phyloP scores from a whole-genome alignment of 1,284 basidiomycete species.

The Rhodotorula glutinis region DNA sequence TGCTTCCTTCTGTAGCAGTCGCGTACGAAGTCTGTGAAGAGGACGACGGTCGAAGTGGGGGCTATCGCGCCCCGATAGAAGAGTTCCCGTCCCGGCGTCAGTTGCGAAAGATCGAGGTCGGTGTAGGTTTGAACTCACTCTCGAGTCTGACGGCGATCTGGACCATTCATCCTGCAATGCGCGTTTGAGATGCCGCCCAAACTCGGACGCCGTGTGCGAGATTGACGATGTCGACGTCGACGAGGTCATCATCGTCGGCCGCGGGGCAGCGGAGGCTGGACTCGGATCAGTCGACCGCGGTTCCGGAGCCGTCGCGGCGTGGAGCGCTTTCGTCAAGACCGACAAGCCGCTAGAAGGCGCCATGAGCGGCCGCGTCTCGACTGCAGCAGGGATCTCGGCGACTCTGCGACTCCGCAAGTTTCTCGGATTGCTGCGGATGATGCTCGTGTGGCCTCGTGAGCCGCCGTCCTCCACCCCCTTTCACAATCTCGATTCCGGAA shows the following conservation, averaged over 20 bases:
- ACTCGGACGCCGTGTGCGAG: not conserved
- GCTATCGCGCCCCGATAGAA: not conserved
- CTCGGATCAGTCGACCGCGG: not conserved
- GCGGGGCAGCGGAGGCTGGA: not conserved
- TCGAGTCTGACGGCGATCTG: not conserved
- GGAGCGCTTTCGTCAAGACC: not conserved
- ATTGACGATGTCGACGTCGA: not conserved
- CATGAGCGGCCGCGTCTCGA: too few relatives aligned
- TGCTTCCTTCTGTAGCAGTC: not conserved
- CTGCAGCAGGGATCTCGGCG: too few relatives aligned
- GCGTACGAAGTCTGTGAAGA: not conserved
- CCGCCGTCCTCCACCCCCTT: too few relatives aligned
- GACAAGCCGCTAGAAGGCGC: not conserved
- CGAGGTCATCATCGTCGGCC: not conserved
- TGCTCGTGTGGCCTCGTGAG: too few relatives aligned
- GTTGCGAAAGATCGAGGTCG: too few relatives aligned
- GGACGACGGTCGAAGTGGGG: not conserved
- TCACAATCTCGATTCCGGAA: too few relatives aligned
- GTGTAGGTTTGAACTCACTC: too few relatives aligned
- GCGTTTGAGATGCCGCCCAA: not conserved
- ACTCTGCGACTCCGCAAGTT: too few relatives aligned
- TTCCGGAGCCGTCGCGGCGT: not conserved
- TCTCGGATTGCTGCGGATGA: too few relatives aligned
- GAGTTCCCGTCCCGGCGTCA: too few relatives aligned
- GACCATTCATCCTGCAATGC: not conserved